A percentile compares a stretch with the other conserved stretches of the same genome.
Conservation (phyloP, 1,284 basidiomycete species). For the Sporisorium reilianum region DNA sequence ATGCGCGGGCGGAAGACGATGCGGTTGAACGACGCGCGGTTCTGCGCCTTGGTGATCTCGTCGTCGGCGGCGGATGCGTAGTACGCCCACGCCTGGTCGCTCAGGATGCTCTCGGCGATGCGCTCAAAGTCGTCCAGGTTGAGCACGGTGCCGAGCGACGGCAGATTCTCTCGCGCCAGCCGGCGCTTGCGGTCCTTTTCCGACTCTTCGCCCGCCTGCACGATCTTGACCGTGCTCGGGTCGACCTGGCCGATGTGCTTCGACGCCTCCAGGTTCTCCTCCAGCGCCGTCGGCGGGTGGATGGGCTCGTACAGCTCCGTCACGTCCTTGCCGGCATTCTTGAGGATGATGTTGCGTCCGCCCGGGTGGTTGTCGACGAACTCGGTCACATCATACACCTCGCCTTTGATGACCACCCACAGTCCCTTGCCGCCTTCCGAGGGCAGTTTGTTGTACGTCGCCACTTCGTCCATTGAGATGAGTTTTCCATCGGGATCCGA, state of each 20-base stretch:
- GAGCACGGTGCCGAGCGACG: slow-evolving; percentile 80
- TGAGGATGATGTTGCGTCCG: slow-evolving; percentile 80
- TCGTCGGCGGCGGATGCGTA: slow-evolving; percentile 72
- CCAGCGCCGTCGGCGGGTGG: slow-evolving; percentile 64
- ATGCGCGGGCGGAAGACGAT: slow-evolving; percentile 95
- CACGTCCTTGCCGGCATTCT: slow-evolving; percentile 82
- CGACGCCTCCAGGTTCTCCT: slow-evolving; percentile 60
- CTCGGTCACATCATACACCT: slow-evolving; percentile 76
- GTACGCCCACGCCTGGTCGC: slow-evolving; percentile 68
- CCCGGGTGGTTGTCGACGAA: slow-evolving; percentile 85
- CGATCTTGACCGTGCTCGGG: slow-evolving; percentile 44
- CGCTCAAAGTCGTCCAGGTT: slow-evolving; percentile 90
- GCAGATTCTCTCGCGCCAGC: slow-evolving; percentile 69
- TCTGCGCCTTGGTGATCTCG: slow-evolving; percentile 73
- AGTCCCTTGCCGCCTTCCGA: slow-evolving; percentile 49
- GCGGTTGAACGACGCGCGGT: slow-evolving; percentile 86
- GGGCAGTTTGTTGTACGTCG: slow-evolving; percentile 50
- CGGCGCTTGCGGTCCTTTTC: slow-evolving; percentile 45
- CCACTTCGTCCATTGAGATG: slow-evolving; percentile 61
- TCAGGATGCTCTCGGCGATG: slow-evolving; percentile 58
- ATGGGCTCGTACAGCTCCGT: slow-evolving; percentile 65
- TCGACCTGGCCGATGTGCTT: slow-evolving; percentile 61
- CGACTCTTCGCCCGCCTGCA: slow-evolving; percentile 43
- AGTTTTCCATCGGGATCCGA: slow-evolving; percentile 36
- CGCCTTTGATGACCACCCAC: slow-evolving; percentile 66